These are phyloP conservation scores for Boletellus ananas DNA, from an alignment of 768 basidiomycete species.

Conservation along the genomic window DNA sequence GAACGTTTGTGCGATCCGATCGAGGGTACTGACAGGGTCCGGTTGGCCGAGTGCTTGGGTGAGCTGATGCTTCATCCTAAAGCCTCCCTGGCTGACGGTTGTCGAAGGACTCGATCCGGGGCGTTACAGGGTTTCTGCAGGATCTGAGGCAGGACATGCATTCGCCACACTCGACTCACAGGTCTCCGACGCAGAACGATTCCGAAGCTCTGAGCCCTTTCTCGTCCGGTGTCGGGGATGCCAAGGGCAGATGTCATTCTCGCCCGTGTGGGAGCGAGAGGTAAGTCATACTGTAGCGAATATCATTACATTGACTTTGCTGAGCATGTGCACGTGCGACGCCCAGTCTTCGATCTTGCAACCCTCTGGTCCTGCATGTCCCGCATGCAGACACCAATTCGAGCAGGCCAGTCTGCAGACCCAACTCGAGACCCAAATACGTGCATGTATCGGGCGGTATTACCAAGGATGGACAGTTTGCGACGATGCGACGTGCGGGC, in stretches of 20 bases:
- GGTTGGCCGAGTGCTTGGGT: conserved; percentile 96
- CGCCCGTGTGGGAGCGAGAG: conserved; percentile 55
- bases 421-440: conserved; percentile 86
- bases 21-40: conserved; percentile 88
- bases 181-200: conserved; percentile 83
- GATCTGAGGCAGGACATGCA: conserved; percentile 50
- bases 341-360: conserved; percentile 63
- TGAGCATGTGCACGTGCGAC: not conserved
- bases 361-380: conserved; percentile 65
- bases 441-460: conserved; percentile 70
- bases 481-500: conserved; percentile 78
- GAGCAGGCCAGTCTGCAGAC: conserved; percentile 61
- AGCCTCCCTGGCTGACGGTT: not conserved
- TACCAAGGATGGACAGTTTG: conserved; percentile 90
- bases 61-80: conserved; percentile 16
- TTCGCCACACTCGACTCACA: conserved; percentile 87
- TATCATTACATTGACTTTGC: not conserved
- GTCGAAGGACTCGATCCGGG: conserved; percentile 55
- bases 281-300: conserved; percentile 34
- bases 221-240: conserved; percentile 76
- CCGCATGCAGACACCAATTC: conserved; percentile 55
- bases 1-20: conserved; percentile 95
- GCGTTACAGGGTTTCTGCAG: conserved; percentile 45
- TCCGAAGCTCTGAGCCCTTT: conserved; percentile 71
- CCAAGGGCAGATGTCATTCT: conserved; percentile 52